Conservation (phyloP, 306 rosid genomes). For the Vicia villosa region DNA sequence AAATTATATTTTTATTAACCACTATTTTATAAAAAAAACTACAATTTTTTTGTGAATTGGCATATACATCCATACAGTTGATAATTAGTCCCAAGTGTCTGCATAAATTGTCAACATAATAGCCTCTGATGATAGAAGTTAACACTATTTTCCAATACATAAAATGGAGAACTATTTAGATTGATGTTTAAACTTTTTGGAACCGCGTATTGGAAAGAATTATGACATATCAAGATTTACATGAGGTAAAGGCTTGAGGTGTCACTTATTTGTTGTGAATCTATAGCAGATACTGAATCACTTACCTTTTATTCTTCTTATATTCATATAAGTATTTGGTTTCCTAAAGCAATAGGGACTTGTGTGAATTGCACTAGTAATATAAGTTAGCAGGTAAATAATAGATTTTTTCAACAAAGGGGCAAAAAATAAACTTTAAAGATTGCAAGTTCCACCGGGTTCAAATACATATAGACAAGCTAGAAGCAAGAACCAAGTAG, state of each 20-base stretch:
- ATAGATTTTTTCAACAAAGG: neutral
- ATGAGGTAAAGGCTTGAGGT: constrained; percentile 61
- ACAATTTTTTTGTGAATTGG: neutral
- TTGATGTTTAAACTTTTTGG: neutral
- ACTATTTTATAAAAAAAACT: no score
- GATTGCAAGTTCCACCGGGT: constrained; percentile 10
- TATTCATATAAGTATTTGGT: constrained; percentile 31
- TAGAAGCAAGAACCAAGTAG: constrained; percentile 34
- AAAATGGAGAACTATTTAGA: neutral
- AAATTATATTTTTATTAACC: no score
- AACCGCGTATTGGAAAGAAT: neutral
- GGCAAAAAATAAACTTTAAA: constrained; percentile 17
- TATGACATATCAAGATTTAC: constrained; percentile 39
- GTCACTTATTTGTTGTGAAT: constrained; percentile 48
- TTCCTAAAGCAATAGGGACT: no score
- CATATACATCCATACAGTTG: neutral
- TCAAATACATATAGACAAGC: constrained; percentile 23
- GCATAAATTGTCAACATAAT: neutral
- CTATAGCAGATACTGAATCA: constrained; percentile 34
- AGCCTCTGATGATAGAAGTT: neutral
- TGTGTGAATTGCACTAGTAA: no score
- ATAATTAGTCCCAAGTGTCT: no score
- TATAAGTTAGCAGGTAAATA: no score
- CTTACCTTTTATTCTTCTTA: constrained; percentile 31
- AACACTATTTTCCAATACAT: neutral